These are phyloP conservation scores for Alternaria atra DNA, from an alignment of 2,329 filamentous ascomycete species.

Conservation along the genomic window DNA sequence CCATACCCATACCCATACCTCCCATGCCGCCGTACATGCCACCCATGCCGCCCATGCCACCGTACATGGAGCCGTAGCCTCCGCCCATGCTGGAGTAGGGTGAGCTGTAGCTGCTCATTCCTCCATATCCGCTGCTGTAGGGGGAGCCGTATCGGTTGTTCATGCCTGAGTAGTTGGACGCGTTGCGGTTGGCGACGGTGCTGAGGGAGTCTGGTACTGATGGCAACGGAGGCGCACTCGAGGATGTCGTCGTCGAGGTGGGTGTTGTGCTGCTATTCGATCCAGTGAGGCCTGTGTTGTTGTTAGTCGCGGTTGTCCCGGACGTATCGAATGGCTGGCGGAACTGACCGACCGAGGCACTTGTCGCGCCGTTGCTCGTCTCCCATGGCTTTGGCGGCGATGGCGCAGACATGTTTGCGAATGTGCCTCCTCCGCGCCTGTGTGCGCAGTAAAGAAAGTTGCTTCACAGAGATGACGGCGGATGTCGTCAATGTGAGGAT, in stretches of 20 bases:
- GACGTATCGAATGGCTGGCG: conserved; percentile 20
- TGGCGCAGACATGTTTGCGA: conserved; percentile 62
- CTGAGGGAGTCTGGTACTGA: conserved; percentile 81
- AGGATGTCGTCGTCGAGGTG: conserved; percentile 52
- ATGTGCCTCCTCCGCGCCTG: conserved; percentile 33
- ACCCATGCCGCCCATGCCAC: conserved; percentile 53
- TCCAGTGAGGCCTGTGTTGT: conserved; percentile 43
- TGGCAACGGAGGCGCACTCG: conserved; percentile 74
- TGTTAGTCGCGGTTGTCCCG: conserved; percentile 36
- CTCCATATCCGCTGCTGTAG: conserved; percentile 57
- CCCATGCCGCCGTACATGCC: conserved; percentile 48
- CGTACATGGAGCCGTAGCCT: conserved; percentile 52
- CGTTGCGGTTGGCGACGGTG: conserved; percentile 85
- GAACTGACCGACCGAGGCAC: conserved; percentile 51
- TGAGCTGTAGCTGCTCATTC: conserved; percentile 63
- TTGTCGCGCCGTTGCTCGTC: conserved; percentile 69
- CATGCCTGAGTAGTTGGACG: conserved; percentile 78
- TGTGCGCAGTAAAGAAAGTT: conserved; percentile 21
- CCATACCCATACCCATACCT: conserved; percentile 49
- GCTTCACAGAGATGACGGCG: conserved; percentile 12
- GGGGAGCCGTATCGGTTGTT: conserved; percentile 64
- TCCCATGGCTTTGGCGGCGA: conserved; percentile 99
- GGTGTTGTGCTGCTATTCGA: conserved; percentile 53
- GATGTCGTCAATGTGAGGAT: conserved; percentile 20
- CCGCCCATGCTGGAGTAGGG: conserved; percentile 64